Percentiles rank a stretch among this genome's conserved stretches.
Conservation (phyloP, 768 basidiomycete genomes). For the Coprinopsis strossmayeri region DNA sequence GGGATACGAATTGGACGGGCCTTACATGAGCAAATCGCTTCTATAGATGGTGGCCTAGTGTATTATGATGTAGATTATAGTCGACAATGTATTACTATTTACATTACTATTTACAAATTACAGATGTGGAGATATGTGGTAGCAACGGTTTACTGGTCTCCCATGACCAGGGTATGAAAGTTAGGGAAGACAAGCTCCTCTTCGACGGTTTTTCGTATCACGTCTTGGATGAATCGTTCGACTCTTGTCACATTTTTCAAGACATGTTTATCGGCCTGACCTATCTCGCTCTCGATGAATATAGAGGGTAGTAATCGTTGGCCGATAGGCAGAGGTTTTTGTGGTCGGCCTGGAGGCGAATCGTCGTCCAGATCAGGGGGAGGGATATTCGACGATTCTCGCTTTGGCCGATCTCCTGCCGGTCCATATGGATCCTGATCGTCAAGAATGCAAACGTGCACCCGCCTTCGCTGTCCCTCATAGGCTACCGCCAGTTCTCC, state of each 20-base stretch:
- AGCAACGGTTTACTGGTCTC: too few species aligned
- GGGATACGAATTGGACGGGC: constrained; percentile 92
- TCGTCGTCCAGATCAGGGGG: constrained; percentile 65
- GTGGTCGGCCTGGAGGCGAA: constrained; percentile 31
- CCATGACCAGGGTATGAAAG: constrained; percentile 74
- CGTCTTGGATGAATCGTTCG: constrained; percentile 92
- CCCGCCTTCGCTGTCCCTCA: constrained; percentile 71
- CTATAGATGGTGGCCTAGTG: neutral
- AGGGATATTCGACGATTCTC: constrained; percentile 37
- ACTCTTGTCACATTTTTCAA: constrained; percentile 93
- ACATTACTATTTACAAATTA: too few species aligned
- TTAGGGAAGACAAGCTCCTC: constrained; percentile 97
- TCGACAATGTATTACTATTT: too few species aligned
- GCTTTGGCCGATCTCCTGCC: constrained; percentile 46
- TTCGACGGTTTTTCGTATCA: constrained; percentile 90
- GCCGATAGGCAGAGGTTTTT: constrained; percentile 73
- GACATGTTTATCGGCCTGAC: constrained; percentile 92
- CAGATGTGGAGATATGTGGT: too few species aligned
- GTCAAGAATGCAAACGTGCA: constrained; percentile 87
- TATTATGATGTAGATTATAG: neutral
- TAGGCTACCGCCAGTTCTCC: constrained; percentile 90
- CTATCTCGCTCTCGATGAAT: constrained; percentile 94
- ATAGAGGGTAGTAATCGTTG: constrained; percentile 81
- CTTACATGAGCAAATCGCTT: constrained; percentile 85
- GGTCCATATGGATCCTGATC: constrained; percentile 84